Conservation (phyloP, 2,329 filamentous ascomycete genomes). For the Graphilbum fragrans region DNA sequence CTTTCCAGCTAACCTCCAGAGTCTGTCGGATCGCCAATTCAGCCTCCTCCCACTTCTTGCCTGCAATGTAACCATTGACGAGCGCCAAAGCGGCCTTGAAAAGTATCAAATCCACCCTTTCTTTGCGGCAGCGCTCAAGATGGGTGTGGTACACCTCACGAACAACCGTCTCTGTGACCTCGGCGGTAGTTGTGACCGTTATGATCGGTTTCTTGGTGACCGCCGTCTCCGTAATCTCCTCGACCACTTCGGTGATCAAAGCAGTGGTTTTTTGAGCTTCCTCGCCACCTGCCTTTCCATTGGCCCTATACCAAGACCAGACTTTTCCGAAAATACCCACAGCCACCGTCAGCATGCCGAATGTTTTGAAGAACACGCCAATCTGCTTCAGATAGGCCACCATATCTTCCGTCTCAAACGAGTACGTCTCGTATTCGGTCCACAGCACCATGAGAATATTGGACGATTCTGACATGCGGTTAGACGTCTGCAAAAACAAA, state of each 20-base stretch:
- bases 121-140: constrained; percentile 21
- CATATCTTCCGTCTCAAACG: constrained; percentile 18
- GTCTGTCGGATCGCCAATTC: constrained; percentile 21
- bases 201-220: constrained; percentile 21
- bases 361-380: constrained; percentile 18
- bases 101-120: constrained; percentile 18
- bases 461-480: constrained; percentile 22
- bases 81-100: constrained; percentile 22
- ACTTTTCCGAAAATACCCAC: constrained; percentile 23
- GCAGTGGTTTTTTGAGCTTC: too few species aligned
- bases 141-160: constrained; percentile 16
- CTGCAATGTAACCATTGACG: constrained; percentile 18
- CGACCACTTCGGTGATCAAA: too few species aligned
- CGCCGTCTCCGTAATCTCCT: too few species aligned
- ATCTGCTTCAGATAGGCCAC: constrained; percentile 23
- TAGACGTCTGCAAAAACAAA: constrained; percentile 18
- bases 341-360: constrained; percentile 21
- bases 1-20: constrained; percentile 26
- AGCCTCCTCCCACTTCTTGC: constrained; percentile 21
- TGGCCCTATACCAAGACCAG: constrained; percentile 27
- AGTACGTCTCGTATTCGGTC: constrained; percentile 25
- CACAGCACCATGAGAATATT: constrained; percentile 27
- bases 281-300: too few species aligned
- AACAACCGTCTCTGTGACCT: constrained; percentile 10
- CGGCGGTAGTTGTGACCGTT: constrained; percentile 20